These are phyloP conservation scores for Rutstroemia sp. DNA, from an alignment of 2,329 filamentous ascomycete species.

Conservation along the genomic window DNA sequence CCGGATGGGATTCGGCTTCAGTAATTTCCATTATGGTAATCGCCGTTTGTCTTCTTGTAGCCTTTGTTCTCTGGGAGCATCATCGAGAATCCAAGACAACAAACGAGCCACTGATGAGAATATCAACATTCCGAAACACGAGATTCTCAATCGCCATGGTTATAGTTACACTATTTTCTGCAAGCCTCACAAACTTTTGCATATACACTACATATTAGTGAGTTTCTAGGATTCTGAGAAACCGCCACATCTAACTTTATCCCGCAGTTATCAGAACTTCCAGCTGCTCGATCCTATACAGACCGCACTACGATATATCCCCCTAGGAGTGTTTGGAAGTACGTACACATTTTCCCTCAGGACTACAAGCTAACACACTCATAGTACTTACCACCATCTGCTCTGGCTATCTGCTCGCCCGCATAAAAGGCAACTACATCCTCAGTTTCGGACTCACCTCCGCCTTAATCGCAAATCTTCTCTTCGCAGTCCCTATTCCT, in stretches of 20 bases:
- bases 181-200: conserved; percentile 60
- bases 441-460: conserved; percentile 40
- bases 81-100: conserved; percentile 43
- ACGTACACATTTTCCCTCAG: neutral
- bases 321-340: conserved; percentile 51
- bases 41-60: conserved; percentile 39
- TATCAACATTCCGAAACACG: conserved; percentile 53
- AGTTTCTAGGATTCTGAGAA: neutral
- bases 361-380: neutral
- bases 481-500: conserved; percentile 59
- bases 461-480: conserved; percentile 41
- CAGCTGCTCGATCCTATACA: conserved; percentile 54
- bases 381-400: conserved; percentile 14
- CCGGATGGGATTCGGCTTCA: conserved; percentile 59
- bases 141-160: conserved; percentile 56
- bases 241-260: neutral
- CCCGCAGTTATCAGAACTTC: conserved; percentile 53
- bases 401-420: conserved; percentile 22
- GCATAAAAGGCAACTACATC: conserved; percentile 41
- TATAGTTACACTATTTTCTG: conserved; percentile 61
- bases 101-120: conserved; percentile 54
- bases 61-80: conserved; percentile 26
- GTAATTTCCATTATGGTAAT: conserved; percentile 51
- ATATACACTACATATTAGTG: conserved; percentile 58
- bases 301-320: conserved; percentile 62